A percentile compares a stretch with the other conserved stretches of the same genome.
These are phyloP conservation scores for Ceratocystis harringtonii DNA, from an alignment of 2,329 filamentous ascomycete species.

Conservation along the genomic window DNA sequence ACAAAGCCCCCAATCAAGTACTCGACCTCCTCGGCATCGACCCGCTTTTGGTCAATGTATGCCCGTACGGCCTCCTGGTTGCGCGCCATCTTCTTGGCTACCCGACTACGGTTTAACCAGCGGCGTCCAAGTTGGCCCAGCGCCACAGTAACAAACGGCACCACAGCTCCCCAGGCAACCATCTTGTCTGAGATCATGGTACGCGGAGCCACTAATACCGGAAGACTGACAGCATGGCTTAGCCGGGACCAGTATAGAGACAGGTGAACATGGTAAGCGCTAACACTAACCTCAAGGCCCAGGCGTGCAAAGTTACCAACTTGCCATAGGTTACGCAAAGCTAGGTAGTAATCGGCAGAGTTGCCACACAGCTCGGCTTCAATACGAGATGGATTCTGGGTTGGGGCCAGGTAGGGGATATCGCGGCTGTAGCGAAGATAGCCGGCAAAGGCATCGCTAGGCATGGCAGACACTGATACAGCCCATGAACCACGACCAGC, in stretches of 20 bases:
- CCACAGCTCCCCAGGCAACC: constrained; percentile 27
- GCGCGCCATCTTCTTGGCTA: constrained; percentile 14
- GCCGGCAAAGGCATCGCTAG: constrained; percentile 22
- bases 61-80: constrained; percentile 2
- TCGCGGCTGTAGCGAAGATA: constrained; percentile 28
- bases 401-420: constrained; percentile 22
- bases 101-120: constrained; percentile 24
- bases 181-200: constrained; percentile 22
- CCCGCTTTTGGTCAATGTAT: constrained; percentile 25
- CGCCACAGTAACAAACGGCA: constrained; percentile 29
- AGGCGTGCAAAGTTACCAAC: constrained; percentile 29
- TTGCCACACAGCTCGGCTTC: constrained; percentile 31
- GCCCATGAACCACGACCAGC: constrained; percentile 27
- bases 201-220: constrained; percentile 20
- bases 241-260: constrained; percentile 35
- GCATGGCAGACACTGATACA: constrained; percentile 24
- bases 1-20: constrained; percentile 30
- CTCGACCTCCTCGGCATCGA: constrained; percentile 32
- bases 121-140: constrained; percentile 22
- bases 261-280: constrained; percentile 29
- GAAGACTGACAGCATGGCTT: constrained; percentile 23
- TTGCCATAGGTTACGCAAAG: constrained; percentile 31
- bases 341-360: constrained; percentile 26
- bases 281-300: constrained; percentile 32
- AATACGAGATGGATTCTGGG: constrained; percentile 23